These are phyloP conservation scores for Boletus coccyginus DNA, from an alignment of 768 basidiomycete genomes.

Conservation along the genomic window DNA sequence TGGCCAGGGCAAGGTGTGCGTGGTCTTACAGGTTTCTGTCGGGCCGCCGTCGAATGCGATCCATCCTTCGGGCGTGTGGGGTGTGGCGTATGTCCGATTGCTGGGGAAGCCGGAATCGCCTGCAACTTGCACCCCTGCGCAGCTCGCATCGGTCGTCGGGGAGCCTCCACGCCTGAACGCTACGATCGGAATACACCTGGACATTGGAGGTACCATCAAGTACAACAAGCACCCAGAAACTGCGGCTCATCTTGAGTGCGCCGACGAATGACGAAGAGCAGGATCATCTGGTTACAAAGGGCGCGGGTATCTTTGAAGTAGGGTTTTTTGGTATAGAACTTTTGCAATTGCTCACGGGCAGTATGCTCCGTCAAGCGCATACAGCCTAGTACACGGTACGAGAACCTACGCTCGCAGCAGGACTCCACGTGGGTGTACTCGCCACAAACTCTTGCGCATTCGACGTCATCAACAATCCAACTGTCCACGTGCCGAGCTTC, in stretches of 20 bases:
- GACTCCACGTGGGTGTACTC: constrained; percentile 29
- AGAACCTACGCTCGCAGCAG: constrained; percentile 28
- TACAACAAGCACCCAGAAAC: constrained; percentile 8
- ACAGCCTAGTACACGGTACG: constrained; percentile 31
- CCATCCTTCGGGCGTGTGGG: constrained; percentile 50
- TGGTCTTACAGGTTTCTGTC: constrained; percentile 43
- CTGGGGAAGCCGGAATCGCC: constrained; percentile 35
- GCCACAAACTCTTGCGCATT: constrained; percentile 57
- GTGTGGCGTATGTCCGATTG: constrained; percentile 50
- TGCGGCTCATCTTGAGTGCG: constrained; percentile 36
- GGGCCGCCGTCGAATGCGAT: constrained; percentile 43
- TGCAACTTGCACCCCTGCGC: constrained; percentile 23
- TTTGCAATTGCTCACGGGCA: no score
- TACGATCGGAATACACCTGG: constrained; percentile 38
- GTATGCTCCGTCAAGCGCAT: background rate
- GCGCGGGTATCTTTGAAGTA: constrained; percentile 51
- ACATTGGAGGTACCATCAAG: constrained; percentile 36
- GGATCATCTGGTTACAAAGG: constrained; percentile 27
- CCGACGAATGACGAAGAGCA: constrained; percentile 37
- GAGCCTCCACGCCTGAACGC: no score
- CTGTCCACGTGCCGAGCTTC: constrained; percentile 33
- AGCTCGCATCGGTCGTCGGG: no score
- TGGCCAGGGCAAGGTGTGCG: background rate
- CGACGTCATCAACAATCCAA: constrained; percentile 78
- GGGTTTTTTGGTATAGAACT: constrained; percentile 40